Evolutionary conservation across 768 basidiomycete genomes (phyloP), one percentile per base, ranked within the genome.

Genomic region (Trichaptum fuscoviolaceum): DNA sequence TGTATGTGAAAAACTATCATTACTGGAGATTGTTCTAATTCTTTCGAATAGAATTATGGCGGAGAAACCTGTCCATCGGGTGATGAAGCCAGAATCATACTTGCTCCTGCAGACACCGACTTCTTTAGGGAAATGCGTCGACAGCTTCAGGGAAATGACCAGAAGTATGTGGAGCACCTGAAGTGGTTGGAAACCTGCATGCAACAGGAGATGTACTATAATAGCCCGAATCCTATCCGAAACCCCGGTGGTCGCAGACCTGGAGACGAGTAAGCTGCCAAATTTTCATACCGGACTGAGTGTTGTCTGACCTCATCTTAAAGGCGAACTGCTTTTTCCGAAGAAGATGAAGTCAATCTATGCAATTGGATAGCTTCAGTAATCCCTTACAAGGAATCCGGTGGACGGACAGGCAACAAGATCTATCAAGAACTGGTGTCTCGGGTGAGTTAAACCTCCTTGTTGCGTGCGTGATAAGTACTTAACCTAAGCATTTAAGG

Each of bases 151-250:
- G 84, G 84, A 59, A 81, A 86, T 36, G 80, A 87, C 2, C 83
- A 87, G 62, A 93, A 92, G 74, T 89, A 88, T 68, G 86, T 93
- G 61, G 92, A 93, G 69, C 90, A 90, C 10, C 89, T 89, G 72
- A 76, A 90, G 23, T 93, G 92, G 92, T 88, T 93, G 63, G 91
- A 91, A 77, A 90, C 89, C 71, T 93, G 91, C 67, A 85, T 92
- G 63, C 90, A 91, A 70, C 87, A 82, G 67, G 85, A 87, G 1
- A 71, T 81, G 7, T 78, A 91, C 25, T 75, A 83, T 57, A 92
- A 87, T 70, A 92, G 91, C 0, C 91, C 90, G 0, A 77, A 91
- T 36, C 86, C 92, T 1, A 92, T 91, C 76, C 92, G 92, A 75
- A 93, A 93, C 69, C 90, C 90, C 8, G 92, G 92, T 17, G 92